Conservation (phyloP, 805 yeast species). For the Jamesozyma rosinii region DNA sequence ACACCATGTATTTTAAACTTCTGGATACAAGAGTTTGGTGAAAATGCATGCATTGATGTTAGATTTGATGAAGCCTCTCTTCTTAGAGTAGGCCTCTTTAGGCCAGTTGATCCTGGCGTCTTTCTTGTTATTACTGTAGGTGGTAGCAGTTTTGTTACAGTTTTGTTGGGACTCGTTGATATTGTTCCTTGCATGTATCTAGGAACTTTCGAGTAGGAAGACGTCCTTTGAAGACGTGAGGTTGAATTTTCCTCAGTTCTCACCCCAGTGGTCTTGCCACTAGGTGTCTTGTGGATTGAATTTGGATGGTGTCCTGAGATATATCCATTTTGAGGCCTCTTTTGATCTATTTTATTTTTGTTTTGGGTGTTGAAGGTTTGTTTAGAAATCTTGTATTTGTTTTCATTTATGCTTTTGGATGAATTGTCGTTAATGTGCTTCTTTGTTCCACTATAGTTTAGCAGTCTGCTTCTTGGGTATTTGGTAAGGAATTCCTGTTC, state of each 20-base stretch:
- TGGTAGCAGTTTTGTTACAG: slow-evolving; percentile 9
- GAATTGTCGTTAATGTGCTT: background rate
- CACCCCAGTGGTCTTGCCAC: background rate
- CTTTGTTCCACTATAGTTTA: slow-evolving; percentile 2
- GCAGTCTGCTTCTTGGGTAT: slow-evolving; percentile 28
- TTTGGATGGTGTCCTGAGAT: background rate
- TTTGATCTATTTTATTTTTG: background rate
- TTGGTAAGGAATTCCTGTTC: slow-evolving; percentile 27
- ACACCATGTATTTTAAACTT: slow-evolving; percentile 1
- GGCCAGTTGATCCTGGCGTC: slow-evolving; percentile 4
- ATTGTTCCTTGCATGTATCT: background rate
- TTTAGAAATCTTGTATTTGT: background rate
- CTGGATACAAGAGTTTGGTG: slow-evolving; percentile 2
- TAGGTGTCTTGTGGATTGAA: background rate
- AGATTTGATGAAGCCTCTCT: slow-evolving; percentile 10
- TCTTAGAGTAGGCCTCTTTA: slow-evolving; percentile 10
- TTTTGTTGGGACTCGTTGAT: background rate
- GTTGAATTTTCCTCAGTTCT: background rate
- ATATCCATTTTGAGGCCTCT: background rate
- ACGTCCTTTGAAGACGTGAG: background rate
- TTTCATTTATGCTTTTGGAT: background rate
- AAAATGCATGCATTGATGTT: slow-evolving; percentile 4
- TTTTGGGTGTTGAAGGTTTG: background rate
- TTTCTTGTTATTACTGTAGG: slow-evolving; percentile 12
- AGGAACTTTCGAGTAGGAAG: background rate